Conservation (phyloP, 306 rosid species). For the Quercus alba region DNA sequence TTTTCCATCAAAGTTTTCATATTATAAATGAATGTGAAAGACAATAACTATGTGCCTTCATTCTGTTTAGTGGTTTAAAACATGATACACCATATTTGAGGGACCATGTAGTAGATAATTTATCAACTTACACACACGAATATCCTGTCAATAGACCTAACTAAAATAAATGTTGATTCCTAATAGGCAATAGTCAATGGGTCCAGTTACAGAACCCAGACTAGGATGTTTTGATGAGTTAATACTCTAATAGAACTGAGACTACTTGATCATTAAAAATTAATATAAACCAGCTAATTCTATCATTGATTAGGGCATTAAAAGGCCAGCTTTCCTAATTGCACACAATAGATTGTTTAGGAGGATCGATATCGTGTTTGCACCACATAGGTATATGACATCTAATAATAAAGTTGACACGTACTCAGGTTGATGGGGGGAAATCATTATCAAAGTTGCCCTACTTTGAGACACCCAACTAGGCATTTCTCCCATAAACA, state of each 20-base stretch:
- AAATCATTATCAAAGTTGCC: background rate
- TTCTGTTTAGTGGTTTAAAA: background rate
- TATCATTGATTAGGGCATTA: background rate
- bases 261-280: background rate
- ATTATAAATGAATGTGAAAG: background rate
- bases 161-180: background rate
- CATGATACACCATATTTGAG: too few relatives aligned
- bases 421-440: background rate
- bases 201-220: background rate
- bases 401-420: background rate
- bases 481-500: conserved; percentile 5
- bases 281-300: background rate
- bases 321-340: background rate
- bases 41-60: background rate
- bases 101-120: background rate
- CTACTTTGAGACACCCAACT: background rate
- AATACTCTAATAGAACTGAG: background rate
- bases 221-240: background rate
- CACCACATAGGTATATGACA: background rate
- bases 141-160: background rate
- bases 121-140: background rate
- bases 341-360: background rate
- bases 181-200: background rate
- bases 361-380: background rate
- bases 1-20: too few relatives aligned